A percentile compares a stretch with the other conserved stretches of the same genome.
Evolutionary conservation across 208 protist genomes (phyloP).

Genomic region (Phytomonas francai): DNA sequence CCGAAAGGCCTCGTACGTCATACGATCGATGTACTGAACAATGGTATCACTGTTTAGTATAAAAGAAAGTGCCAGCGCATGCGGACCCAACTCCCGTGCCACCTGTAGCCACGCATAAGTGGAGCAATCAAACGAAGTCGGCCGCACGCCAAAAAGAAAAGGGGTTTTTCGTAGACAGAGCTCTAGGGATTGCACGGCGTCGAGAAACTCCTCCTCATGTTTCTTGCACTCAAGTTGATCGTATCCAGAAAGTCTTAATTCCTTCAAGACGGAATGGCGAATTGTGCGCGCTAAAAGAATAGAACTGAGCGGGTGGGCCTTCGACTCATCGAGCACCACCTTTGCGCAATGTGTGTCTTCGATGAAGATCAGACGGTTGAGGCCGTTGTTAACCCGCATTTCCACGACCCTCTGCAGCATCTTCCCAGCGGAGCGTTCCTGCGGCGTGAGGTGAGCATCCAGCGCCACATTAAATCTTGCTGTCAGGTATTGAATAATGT

Average conservation of each 20-base stretch:
- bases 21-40: conserved; percentile 37
- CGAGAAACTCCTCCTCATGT: conserved; percentile 54
- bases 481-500: conserved; percentile 54
- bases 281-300: conserved; percentile 41
- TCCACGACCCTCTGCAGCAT: conserved; percentile 51
- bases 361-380: conserved; percentile 51
- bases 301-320: conserved; percentile 29
- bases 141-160: conserved; percentile 43
- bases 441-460: conserved; percentile 37
- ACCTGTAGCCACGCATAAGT: conserved; percentile 66
- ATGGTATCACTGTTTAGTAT: conserved; percentile 30
- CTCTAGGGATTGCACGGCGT: conserved; percentile 53
- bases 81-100: conserved; percentile 31
- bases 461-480: conserved; percentile 32
- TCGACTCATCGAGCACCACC: conserved; percentile 55
- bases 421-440: conserved; percentile 42
- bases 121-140: conserved; percentile 63
- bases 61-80: conserved; percentile 35
- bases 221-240: conserved; percentile 31
- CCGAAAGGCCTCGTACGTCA: conserved; percentile 45
- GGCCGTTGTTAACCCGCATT: conserved; percentile 52
- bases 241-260: conserved; percentile 48
- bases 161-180: conserved; percentile 22
- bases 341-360: conserved; percentile 44
- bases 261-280: conserved; percentile 32